Evolutionary conservation across 2,329 filamentous ascomycete species (phyloP), one percentile per base, ranked within the genome.

Genomic region (Colletotrichum sublineola): DNA sequence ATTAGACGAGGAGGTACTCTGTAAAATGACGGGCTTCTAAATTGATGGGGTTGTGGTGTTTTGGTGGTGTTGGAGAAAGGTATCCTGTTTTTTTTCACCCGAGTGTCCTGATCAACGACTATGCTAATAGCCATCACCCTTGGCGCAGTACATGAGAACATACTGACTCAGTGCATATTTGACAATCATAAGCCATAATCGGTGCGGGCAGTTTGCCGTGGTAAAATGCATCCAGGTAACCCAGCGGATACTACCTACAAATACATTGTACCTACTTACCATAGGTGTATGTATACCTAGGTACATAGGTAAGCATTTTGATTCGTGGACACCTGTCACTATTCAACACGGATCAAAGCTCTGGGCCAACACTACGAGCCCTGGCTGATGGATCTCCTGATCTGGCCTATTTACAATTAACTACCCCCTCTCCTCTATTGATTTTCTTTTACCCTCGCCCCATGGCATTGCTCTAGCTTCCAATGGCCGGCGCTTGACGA

Each of bases 401-500:
- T 40, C 33, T 31, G 33, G 40, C 38, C 20, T 14, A 42, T 44
- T 52, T 33, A 48, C 36, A 46, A 31, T 36, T 31, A 29, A 18
- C 29, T 33, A 29, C 29, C 20, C 20, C 18, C 38, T 31, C 11
- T 55, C 3, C 29, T 52, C 24, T 52, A 24, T 53, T 5, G 29
- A 11, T 48, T 58, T 36, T 44, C 33, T 24, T 46, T 42, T 42
- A 40, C 18, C 15, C 18, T 55, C 38, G 36, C 55, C 46, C 40
- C 33, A 67, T 68, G 64, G 57, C 57, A 48, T 36, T 57, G 48
- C 50, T 68, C 24, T 29, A 62, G 52, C 33, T 38, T n/a, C 52
- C 61, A 57, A 75, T 75, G 73, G 73, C 72, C 38, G 67, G 20
- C 55, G 64, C 63, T 57, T 73, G 53, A 74, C 44, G 46, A 63